Conservation (phyloP, 2,329 filamentous ascomycete genomes). For the Ophiostoma tasmaniense region DNA sequence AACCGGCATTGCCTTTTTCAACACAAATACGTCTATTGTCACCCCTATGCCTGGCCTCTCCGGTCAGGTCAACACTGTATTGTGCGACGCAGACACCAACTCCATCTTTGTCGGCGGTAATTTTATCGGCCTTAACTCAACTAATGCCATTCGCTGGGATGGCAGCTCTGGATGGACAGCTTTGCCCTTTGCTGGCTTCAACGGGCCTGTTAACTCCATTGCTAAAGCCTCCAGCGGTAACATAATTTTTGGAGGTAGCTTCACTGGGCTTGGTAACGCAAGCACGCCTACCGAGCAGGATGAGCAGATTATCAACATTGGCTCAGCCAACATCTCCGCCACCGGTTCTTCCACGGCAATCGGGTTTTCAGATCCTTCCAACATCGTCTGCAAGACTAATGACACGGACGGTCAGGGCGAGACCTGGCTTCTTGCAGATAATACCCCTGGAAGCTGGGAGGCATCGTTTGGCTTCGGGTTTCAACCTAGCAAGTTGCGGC, state of each 20-base stretch:
- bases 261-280: conserved; percentile 79
- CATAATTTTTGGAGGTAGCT: conserved; percentile 85
- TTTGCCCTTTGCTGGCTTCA: conserved; percentile 87
- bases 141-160: conserved; percentile 81
- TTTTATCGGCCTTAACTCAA: conserved; percentile 71
- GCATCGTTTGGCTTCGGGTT: conserved; percentile 79
- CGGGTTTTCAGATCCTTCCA: conserved; percentile 67
- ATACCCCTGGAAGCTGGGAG: conserved; percentile 70
- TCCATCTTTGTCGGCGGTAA: conserved; percentile 88
- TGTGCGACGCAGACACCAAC: conserved; percentile 68
- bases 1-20: conserved; percentile 70
- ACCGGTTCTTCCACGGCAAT: conserved; percentile 50
- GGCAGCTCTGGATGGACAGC: conserved; percentile 62
- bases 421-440: conserved; percentile 74
- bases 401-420: conserved; percentile 60
- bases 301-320: conserved; percentile 75
- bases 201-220: conserved; percentile 83
- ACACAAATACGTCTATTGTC: conserved; percentile 61
- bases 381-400: conserved; percentile 71
- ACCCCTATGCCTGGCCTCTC: conserved; percentile 70
- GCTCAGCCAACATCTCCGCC: conserved; percentile 64
- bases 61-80: conserved; percentile 71
- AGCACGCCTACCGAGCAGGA: conserved; percentile 58
- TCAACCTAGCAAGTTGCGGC: conserved; percentile 72
- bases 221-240: conserved; percentile 69